Conservation (phyloP, 176 grass and related monocot genomes). For the Bothriochloa decipiens region DNA sequence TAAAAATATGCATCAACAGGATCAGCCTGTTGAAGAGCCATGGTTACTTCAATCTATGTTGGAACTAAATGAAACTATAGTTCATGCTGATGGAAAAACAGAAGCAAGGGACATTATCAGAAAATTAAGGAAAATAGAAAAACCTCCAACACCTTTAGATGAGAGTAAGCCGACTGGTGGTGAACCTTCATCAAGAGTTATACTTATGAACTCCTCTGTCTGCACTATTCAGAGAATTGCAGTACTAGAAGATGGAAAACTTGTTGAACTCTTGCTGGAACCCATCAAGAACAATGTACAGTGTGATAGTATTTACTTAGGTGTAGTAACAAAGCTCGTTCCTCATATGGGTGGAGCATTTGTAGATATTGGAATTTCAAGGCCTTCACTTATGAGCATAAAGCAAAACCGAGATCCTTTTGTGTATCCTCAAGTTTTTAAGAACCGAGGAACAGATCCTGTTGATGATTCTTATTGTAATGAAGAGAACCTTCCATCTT, state of each 20-base stretch:
- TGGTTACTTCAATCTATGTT: constrained; percentile 51
- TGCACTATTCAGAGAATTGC: constrained; percentile 94
- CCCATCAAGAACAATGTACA: constrained; percentile 94
- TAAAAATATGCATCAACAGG: constrained; percentile 39
- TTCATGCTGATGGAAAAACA: constrained; percentile 35
- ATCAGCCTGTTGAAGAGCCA: constrained; percentile 61
- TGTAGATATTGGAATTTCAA: constrained; percentile 89
- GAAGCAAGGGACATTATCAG: constrained; percentile 45
- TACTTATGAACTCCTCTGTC: constrained; percentile 89
- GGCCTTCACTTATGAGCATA: constrained; percentile 84
- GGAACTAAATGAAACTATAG: constrained; percentile 36
- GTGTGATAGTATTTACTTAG: constrained; percentile 92
- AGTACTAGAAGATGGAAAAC: constrained; percentile 85
- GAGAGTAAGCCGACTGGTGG: constrained; percentile 36
- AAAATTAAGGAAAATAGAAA: constrained; percentile 48
- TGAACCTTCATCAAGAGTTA: constrained; percentile 67
- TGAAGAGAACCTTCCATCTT: constrained; percentile 41
- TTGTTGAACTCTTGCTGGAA: constrained; percentile 89
- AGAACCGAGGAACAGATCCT: constrained; percentile 44
- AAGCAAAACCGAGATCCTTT: constrained; percentile 82
- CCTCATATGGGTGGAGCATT: constrained; percentile 94
- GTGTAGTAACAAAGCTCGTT: constrained; percentile 80
- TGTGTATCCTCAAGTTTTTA: constrained; percentile 69
- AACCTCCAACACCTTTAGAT: constrained; percentile 38
- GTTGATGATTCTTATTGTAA: constrained; percentile 42